A percentile compares a stretch with the other conserved stretches of the same genome.
phyloP scores from a whole-genome alignment of 1,284 basidiomycete genomes.

The Marasmius oreades region DNA sequence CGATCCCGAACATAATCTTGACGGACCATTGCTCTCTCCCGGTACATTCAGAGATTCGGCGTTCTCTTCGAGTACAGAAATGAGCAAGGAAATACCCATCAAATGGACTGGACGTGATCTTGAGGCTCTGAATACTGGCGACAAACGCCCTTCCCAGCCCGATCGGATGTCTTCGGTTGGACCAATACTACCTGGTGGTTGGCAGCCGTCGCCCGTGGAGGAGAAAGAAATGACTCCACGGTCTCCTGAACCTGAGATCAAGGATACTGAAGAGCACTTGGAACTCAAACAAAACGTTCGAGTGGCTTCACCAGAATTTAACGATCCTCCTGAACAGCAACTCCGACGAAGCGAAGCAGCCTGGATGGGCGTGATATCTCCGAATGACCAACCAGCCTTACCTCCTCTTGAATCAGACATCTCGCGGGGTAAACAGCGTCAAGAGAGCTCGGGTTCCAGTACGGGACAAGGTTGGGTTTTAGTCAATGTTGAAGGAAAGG shows the following conservation, averaged over 20 bases:
- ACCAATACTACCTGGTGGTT: constrained; percentile 39
- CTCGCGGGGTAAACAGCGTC: constrained; percentile 11
- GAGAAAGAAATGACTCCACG: constrained; percentile 23
- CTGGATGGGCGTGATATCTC: constrained; percentile 41
- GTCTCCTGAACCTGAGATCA: constrained; percentile 17
- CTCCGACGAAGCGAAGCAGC: constrained; percentile 53
- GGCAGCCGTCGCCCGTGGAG: constrained; percentile 40
- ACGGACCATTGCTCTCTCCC: constrained; percentile 35
- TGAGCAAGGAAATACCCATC: constrained; percentile 44
- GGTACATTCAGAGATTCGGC: constrained; percentile 49
- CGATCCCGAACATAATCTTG: neutral
- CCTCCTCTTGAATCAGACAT: constrained; percentile 14
- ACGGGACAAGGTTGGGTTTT: constrained; percentile 57
- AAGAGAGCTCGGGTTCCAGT: constrained; percentile 17
- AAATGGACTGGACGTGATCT: constrained; percentile 44
- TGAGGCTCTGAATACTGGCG: constrained; percentile 16
- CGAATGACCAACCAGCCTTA: constrained; percentile 24
- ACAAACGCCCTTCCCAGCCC: constrained; percentile 23
- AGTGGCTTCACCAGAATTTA: constrained; percentile 45
- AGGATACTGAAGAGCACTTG: constrained; percentile 27
- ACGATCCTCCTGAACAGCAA: constrained; percentile 28
- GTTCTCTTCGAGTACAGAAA: constrained; percentile 43
- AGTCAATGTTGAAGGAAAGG: constrained; percentile 53
- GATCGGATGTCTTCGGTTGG: constrained; percentile 23
- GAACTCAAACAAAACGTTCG: constrained; percentile 47